Evolutionary conservation across 2,329 filamentous ascomycete genomes (phyloP), one percentile per base, ranked within the genome.

Genomic region (Proliferodiscus dingleyae): DNA sequence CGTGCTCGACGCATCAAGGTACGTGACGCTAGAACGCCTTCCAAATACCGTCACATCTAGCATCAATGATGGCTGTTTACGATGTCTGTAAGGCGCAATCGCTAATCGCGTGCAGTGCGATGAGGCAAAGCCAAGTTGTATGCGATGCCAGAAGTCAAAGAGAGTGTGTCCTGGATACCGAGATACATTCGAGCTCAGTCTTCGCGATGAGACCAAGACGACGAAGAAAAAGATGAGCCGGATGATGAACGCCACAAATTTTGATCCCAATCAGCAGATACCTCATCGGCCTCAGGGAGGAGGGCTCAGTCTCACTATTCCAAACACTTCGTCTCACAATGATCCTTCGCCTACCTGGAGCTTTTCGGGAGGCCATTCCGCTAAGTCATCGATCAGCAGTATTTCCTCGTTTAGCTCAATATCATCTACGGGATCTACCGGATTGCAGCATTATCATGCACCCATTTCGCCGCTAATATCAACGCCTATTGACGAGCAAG

Each of bases 1-100:
- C 75, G 83, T 61, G 82, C 75, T 33, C 75, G 83, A 51, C 74
- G 83, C 55, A 86, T 87, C 64, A 86, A 86, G 75, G 83, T 83
- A 45, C 16, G 16, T 41, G 13, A 26, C 16, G 32, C 30, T 26
- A 26, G 19, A 18, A 21, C n/a, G 16, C 15, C 21, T 45, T 18
- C n/a, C 21, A n/a, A 16, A 8, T 32, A 24, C 15, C 6, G 10
- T 6, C 24, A 19, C 23, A 9, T 18, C 23, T 18, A 21, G 29
- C 24, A 41, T 15, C 10, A 13, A 22, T 32, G 21, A 32, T 51
- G 8, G 4, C n/a, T 10, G 21, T 18, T 18, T 18, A 7, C 4
- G 3, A 37, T 21, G 8, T 18, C 9, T 10, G 6, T 6, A 18
- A 36, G 16, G 9, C 5, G 4, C 16, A 11, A 18, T 9, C 15